These are phyloP conservation scores for Capronia coronata DNA, from an alignment of 2,329 filamentous ascomycete genomes.

Conservation along the genomic window DNA sequence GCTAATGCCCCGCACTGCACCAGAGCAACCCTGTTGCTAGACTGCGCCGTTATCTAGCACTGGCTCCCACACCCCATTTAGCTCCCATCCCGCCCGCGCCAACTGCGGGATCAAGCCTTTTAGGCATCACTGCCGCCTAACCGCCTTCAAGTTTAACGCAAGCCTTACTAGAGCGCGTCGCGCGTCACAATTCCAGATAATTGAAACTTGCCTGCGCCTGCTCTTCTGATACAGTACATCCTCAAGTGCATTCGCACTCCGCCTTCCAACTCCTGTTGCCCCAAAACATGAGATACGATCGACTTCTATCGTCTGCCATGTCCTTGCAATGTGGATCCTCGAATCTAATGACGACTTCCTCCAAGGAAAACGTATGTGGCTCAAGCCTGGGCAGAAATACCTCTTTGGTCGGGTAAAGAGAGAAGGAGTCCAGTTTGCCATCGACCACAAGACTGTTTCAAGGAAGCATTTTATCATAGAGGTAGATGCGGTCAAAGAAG, in stretches of 20 bases:
- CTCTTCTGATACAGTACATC: not conserved
- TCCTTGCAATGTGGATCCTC: conserved; percentile 56
- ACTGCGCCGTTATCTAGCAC: not conserved
- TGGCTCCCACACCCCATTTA: no score
- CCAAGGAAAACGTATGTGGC: conserved; percentile 64
- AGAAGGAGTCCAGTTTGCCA: conserved; percentile 61
- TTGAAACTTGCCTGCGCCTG: conserved; percentile 2
- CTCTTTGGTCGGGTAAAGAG: conserved; percentile 71
- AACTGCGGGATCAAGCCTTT: conserved; percentile 12
- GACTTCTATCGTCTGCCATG: conserved; percentile 13
- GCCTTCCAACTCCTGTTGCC: no score
- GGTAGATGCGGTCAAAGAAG: conserved; percentile 58
- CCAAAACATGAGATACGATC: no score
- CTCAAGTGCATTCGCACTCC: no score
- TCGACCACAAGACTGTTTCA: conserved; percentile 77
- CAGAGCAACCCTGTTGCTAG: no score
- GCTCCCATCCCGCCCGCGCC: not conserved
- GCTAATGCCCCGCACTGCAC: conserved; percentile 13
- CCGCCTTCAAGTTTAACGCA: not conserved
- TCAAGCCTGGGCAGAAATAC: conserved; percentile 77
- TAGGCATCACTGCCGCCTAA: conserved; percentile 17
- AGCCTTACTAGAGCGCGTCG: conserved; percentile 5
- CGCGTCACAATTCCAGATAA: conserved; percentile 12
- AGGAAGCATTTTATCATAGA: conserved; percentile 78
- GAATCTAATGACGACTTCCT: conserved; percentile 47